Conservation (phyloP, 805 yeast genomes). For the Candida ascalaphidarum region DNA sequence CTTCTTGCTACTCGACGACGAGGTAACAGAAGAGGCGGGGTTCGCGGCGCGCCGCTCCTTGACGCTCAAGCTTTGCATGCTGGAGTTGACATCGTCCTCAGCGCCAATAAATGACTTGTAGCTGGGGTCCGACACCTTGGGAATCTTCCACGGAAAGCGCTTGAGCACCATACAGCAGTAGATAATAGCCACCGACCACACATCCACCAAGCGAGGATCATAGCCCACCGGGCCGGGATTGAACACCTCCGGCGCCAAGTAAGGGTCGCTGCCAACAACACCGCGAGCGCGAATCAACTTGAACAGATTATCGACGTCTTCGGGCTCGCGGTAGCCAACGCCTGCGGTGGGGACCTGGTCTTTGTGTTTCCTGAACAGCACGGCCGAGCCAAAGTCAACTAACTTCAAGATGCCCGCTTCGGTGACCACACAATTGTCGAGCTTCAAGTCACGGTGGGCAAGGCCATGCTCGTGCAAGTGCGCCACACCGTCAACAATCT, state of each 20-base stretch:
- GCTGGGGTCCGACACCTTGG: conserved; percentile 68
- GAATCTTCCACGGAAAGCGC: conserved; percentile 94
- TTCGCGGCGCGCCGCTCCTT: too few species aligned
- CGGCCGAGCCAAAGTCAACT: conserved; percentile 92
- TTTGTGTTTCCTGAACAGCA: conserved; percentile 45
- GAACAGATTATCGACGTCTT: conserved; percentile 32
- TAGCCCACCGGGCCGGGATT: conserved; percentile 36
- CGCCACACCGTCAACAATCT: conserved; percentile 64
- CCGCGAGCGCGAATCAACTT: conserved; percentile 63
- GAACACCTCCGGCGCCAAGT: conserved; percentile 88
- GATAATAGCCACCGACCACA: conserved; percentile 91
- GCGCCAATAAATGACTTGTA: conserved; percentile 51
- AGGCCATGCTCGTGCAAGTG: conserved; percentile 77
- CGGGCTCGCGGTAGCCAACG: background rate
- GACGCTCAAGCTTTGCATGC: too few species aligned
- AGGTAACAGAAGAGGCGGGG: too few species aligned
- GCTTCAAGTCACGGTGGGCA: conserved; percentile 87
- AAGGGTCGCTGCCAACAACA: conserved; percentile 93
- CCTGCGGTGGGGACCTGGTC: conserved; percentile 1
- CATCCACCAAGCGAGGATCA: conserved; percentile 83
- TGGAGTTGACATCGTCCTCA: conserved; percentile 3
- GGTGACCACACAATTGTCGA: conserved; percentile 88
- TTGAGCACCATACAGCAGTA: conserved; percentile 83
- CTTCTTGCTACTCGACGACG: too few species aligned
- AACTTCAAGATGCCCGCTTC: conserved; percentile 69